Evolutionary conservation across 805 yeast genomes (phyloP).

Genomic region (Pichia nanzhaoensis): DNA sequence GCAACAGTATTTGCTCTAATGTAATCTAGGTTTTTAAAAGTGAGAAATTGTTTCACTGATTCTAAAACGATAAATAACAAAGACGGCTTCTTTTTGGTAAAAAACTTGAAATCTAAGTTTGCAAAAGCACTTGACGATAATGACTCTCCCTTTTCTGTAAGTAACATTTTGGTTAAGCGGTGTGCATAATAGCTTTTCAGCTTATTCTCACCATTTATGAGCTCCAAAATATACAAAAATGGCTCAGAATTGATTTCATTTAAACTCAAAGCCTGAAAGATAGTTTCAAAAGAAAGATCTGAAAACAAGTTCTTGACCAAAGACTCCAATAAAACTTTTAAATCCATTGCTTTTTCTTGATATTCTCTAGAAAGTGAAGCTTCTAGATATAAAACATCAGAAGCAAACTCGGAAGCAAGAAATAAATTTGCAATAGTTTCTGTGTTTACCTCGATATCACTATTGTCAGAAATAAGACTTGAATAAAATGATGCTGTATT

Average conservation of each 20-base stretch:
- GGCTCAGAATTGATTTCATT: background rate
- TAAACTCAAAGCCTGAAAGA: background rate
- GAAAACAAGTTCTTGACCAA: constrained; percentile 1
- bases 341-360: constrained; percentile 10
- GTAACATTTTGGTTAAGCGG: constrained; percentile 29
- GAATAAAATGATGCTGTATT: constrained; percentile 9
- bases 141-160: constrained; percentile 28
- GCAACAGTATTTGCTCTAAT: constrained; percentile 57
- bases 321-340: constrained; percentile 8
- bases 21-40: constrained; percentile 38
- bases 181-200: constrained; percentile 27
- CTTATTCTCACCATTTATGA: constrained; percentile 2
- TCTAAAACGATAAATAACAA: constrained; percentile 32
- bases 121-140: constrained; percentile 15
- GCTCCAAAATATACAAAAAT: background rate
- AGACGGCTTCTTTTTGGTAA: constrained; percentile 28
- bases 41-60: constrained; percentile 31
- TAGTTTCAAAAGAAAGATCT: background rate
- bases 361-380: background rate
- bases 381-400: constrained; percentile 11
- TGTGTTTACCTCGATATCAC: constrained; percentile 4
- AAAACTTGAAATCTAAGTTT: constrained; percentile 27
- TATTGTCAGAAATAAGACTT: background rate
- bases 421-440: constrained; percentile 31
- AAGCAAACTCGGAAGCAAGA: constrained; percentile 31